Conservation (phyloP, 2,329 filamentous ascomycete genomes). For the Capronia epimyces region DNA sequence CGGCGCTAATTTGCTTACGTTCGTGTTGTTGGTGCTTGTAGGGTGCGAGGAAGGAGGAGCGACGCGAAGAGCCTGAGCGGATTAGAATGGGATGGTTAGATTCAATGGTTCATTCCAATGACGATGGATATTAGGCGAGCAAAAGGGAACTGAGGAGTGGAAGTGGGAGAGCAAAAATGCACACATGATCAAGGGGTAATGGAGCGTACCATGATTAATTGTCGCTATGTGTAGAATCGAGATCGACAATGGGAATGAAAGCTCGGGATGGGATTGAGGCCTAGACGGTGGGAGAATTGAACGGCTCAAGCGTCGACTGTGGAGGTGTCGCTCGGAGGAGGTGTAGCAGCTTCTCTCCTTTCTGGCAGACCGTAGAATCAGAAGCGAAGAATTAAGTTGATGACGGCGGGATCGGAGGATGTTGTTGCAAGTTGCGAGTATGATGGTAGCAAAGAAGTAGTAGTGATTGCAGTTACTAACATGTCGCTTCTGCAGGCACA, state of each 20-base stretch:
- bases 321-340: too few species aligned
- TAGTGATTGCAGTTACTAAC: too few species aligned
- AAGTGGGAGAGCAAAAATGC: background rate
- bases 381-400: too few species aligned
- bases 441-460: too few species aligned
- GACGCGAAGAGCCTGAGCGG: slow-evolving; percentile 74
- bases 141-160: background rate
- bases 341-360: too few species aligned
- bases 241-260: background rate
- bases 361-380: too few species aligned
- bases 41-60: slow-evolving; percentile 65
- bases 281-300: background rate
- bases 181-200: background rate
- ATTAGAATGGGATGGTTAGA: background rate
- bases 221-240: background rate
- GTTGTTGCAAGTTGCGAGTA: too few species aligned
- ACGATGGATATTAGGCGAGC: background rate
- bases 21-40: slow-evolving; percentile 60
- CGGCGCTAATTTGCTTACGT: slow-evolving; percentile 41
- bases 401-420: too few species aligned
- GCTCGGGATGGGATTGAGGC: background rate
- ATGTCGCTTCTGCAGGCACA: too few species aligned
- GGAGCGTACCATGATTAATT: background rate
- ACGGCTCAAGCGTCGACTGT: too few species aligned
- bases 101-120: background rate